These are phyloP conservation scores for Nigrospora osmanthi DNA, from an alignment of 2,329 filamentous ascomycete genomes.

Conservation along the genomic window DNA sequence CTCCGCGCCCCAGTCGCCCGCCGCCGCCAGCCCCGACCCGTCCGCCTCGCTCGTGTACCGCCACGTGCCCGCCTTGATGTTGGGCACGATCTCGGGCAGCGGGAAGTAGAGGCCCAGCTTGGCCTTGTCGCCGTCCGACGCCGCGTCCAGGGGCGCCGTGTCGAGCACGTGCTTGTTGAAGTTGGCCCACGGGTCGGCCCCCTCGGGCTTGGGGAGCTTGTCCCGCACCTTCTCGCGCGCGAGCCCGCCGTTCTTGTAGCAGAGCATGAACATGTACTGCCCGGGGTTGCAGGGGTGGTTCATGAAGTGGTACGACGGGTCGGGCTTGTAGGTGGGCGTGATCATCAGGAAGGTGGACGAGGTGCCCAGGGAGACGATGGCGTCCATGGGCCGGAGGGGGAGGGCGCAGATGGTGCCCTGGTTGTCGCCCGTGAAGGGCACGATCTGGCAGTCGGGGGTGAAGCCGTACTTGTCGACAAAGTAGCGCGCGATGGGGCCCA, in stretches of 20 bases:
- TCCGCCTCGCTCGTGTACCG: constrained; percentile 59
- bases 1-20: constrained; percentile 45
- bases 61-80: constrained; percentile 80
- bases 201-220: constrained; percentile 52
- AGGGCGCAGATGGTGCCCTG: constrained; percentile 89
- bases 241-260: constrained; percentile 96
- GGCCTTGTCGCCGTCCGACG: constrained; percentile 47
- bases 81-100: constrained; percentile 91
- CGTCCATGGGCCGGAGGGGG: constrained; percentile 78
- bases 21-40: constrained; percentile 39
- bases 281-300: constrained; percentile 88
- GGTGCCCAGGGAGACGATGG: constrained; percentile 90
- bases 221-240: constrained; percentile 88
- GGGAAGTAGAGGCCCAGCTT: constrained; percentile 93
- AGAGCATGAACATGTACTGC: constrained; percentile 99
- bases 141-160: constrained; percentile 62
- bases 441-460: constrained; percentile 62
- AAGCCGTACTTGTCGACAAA: constrained; percentile 77
- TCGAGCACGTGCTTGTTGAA: constrained; percentile 71
- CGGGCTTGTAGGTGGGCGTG: constrained; percentile 82
- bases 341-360: constrained; percentile 98
- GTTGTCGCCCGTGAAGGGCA: constrained; percentile 92
- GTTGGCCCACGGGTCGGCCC: constrained; percentile 58
- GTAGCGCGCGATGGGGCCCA: constrained; percentile 72
- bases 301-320: constrained; percentile 94